Percentiles rank a stretch among this genome's conserved stretches.
Conservation (phyloP, 352 stramenopile species). For the Phytopythium helicoides region DNA sequence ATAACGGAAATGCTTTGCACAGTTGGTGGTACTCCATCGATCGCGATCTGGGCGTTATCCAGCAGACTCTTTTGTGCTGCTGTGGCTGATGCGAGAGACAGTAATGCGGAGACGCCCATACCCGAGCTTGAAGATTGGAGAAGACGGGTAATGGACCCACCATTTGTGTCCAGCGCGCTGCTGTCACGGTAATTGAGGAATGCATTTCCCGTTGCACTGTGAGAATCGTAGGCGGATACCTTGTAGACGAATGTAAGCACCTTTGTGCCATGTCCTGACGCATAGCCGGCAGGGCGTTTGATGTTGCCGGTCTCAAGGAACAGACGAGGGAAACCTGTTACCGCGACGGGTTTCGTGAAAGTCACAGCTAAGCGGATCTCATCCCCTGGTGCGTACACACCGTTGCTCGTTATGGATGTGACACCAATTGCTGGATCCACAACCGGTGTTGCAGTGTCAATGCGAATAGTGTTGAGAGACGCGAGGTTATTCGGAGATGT, state of each 20-base stretch:
- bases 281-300: constrained; percentile 67
- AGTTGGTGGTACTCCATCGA: constrained; percentile 53
- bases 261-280: constrained; percentile 55
- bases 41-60: constrained; percentile 45
- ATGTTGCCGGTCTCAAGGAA: constrained; percentile 71
- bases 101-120: background rate
- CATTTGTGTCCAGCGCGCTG: constrained; percentile 62
- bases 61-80: constrained; percentile 32
- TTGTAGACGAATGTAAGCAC: constrained; percentile 73
- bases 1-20: constrained; percentile 39
- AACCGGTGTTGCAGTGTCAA: constrained; percentile 56
- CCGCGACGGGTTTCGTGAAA: constrained; percentile 77
- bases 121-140: constrained; percentile 11
- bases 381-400: constrained; percentile 70
- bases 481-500: constrained; percentile 44
- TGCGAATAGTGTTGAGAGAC: constrained; percentile 49
- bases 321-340: constrained; percentile 61
- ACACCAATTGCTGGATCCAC: constrained; percentile 63
- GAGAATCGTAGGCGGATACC: constrained; percentile 57
- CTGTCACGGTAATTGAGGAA: constrained; percentile 70
- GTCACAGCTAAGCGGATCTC: constrained; percentile 55
- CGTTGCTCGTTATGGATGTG: constrained; percentile 39
- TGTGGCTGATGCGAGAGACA: constrained; percentile 35
- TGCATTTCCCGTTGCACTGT: constrained; percentile 30
- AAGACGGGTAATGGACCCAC: constrained; percentile 52